Evolutionary conservation across 2,329 filamentous ascomycete genomes (phyloP), one percentile per base, ranked within the genome.

Genomic region (Purpureocillium takamizusanense): DNA sequence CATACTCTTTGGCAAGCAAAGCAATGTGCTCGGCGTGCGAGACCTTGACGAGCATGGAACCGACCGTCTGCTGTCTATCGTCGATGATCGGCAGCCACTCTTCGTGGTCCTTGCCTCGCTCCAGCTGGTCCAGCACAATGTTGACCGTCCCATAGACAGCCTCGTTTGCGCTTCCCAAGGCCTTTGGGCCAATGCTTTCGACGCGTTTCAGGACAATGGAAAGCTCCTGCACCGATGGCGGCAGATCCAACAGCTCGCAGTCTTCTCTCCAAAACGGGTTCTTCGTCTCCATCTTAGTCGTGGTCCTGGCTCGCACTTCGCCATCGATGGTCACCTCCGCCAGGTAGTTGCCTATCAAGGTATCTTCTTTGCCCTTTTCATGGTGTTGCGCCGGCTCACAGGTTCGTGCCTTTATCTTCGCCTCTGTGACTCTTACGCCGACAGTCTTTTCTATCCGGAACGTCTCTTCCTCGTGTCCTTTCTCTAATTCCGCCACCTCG

Each of bases 11-110:
- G 7, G 81, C 78, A 63, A 94, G 81, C 29, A 98, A 71, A 9
- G 97, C 89, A 7, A 94, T 84, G 36, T 92, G 78, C 61, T 98
- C 90, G 39, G 95, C 86, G 46, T 92, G 80, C 33, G 82, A 79
- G 16, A 94, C 71, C 53, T 81, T 87, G 61, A 95, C 77, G 37
- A 94, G 71, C 66, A 95, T 83, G 44, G 89, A 86, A 21, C 89
- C 90, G 35, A 94, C 75, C 1, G 72, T 68, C 49, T 88, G 82
- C 43, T 86, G 79, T 46, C 76, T 79, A 47, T 83, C 81, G 51
- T 95, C 86, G 35, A 81, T 62, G 16, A 95, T 77, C 13, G 81
- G 83, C 67, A 87, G 83, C 90, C 89, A 95, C 52, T 88, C 83
- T 59, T 97, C 90, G 27, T 81, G 73, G 41, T 90, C 84, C 52